Conservation (phyloP, 192 early-diverging fungal genomes). For the Coemansia sp. region DNA sequence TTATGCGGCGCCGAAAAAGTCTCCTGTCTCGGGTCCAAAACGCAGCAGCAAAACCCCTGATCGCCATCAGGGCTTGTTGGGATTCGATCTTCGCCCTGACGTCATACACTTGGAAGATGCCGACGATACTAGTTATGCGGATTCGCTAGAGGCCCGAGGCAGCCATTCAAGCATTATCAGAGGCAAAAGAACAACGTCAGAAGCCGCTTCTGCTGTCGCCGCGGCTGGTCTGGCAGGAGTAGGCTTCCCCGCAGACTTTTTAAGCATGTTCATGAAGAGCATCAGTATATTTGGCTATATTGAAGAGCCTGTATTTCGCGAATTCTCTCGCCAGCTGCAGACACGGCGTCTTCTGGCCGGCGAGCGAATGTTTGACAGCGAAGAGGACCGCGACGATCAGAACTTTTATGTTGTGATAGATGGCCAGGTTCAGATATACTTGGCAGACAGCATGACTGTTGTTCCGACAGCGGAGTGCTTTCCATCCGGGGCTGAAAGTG, state of each 20-base stretch:
- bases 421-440: conserved; percentile 89
- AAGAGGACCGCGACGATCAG: conserved; percentile 58
- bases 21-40: conserved; percentile 5
- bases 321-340: conserved; percentile 88
- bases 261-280: conserved; percentile 60
- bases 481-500: background rate
- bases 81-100: conserved; percentile 53
- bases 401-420: conserved; percentile 97
- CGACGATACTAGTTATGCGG: conserved; percentile 36
- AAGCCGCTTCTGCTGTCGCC: background rate
- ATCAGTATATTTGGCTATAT: conserved; percentile 98
- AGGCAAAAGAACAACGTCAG: background rate
- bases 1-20: conserved; percentile 35
- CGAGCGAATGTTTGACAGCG: conserved; percentile 78
- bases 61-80: conserved; percentile 13
- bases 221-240: conserved; percentile 3
- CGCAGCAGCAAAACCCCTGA: conserved; percentile 12
- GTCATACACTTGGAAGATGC: conserved; percentile 31
- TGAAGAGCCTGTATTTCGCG: conserved; percentile 94
- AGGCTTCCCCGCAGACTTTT: conserved; percentile 53
- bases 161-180: background rate
- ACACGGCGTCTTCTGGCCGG: conserved; percentile 73
- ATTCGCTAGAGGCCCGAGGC: conserved; percentile 41
- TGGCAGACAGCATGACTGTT: conserved; percentile 36
- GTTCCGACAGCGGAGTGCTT: background rate